phyloP scores from a whole-genome alignment of 805 yeast genomes.

The Candida ascalaphidarum region DNA sequence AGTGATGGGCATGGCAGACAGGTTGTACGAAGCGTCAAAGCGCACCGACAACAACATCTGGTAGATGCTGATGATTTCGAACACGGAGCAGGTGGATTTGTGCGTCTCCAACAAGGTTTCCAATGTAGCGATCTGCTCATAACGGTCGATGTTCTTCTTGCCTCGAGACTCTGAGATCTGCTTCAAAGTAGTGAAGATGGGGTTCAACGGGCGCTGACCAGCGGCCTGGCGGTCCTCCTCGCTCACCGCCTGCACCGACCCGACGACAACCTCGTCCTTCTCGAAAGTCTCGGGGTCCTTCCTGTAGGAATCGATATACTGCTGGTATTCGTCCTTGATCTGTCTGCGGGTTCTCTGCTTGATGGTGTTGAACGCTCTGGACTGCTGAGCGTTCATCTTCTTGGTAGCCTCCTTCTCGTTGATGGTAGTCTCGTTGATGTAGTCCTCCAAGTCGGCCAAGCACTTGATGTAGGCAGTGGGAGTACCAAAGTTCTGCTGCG shows the following conservation, averaged over 20 bases:
- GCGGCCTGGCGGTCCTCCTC: constrained; percentile 27
- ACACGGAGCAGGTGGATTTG: constrained; percentile 32
- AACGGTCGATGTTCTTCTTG: constrained; percentile 83
- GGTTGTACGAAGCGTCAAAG: constrained; percentile 68
- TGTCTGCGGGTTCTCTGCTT: constrained; percentile 85
- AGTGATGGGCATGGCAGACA: constrained; percentile 64
- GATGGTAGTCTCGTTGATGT: constrained; percentile 43
- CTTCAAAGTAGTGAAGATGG: constrained; percentile 66
- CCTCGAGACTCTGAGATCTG: constrained; percentile 85
- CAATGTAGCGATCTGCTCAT: constrained; percentile 65
- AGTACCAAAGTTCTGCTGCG: constrained; percentile 66
- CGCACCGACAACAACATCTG: constrained; percentile 80
- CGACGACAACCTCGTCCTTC: constrained; percentile 37
- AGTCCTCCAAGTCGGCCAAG: constrained; percentile 65
- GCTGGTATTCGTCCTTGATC: constrained; percentile 59
- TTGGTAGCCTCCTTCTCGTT: constrained; percentile 49
- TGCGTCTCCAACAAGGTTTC: constrained; percentile 46
- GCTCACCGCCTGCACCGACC: constrained; percentile 19
- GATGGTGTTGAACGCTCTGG: constrained; percentile 79
- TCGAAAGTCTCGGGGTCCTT: constrained; percentile 71
- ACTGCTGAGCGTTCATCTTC: constrained; percentile 72
- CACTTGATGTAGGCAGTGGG: constrained; percentile 67
- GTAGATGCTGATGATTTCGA: constrained; percentile 71
- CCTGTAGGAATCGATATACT: constrained; percentile 50
- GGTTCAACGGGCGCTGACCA: constrained; percentile 27